A percentile compares a stretch with the other conserved stretches of the same genome.
Conservation (phyloP, 169 alveolate genomes). For the Cryptosporidium tyzzeri region DNA sequence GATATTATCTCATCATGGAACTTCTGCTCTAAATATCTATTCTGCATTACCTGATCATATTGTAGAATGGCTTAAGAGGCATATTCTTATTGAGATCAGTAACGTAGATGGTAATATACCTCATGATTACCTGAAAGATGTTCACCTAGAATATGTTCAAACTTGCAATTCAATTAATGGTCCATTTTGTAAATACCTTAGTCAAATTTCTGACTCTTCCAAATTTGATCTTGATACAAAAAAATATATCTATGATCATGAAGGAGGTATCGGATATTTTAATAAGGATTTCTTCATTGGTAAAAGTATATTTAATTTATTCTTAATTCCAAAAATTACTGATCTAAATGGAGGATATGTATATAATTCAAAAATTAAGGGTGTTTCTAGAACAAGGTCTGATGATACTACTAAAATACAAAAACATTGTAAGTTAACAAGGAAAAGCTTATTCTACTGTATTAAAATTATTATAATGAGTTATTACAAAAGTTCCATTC, state of each 20-base stretch:
- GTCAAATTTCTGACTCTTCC: not conserved
- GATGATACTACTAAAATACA: not conserved
- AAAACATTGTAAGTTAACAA: not conserved
- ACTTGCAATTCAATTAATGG: slow-evolving; percentile 39
- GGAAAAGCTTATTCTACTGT: not conserved
- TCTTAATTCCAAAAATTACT: not conserved
- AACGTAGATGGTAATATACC: not conserved
- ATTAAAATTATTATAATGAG: not conserved
- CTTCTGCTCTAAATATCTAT: slow-evolving; percentile 3
- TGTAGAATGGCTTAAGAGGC: slow-evolving; percentile 56
- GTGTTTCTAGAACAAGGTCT: not conserved
- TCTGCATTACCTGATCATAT: slow-evolving; percentile 65
- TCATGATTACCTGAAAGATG: not conserved
- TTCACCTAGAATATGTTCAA: not conserved
- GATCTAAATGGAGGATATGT: not conserved
- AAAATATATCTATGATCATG: slow-evolving; percentile 12
- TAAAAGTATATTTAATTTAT: not conserved
- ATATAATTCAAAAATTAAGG: not conserved
- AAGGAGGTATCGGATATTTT: not conserved
- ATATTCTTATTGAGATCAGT: slow-evolving; percentile 20
- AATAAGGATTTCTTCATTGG: not conserved
- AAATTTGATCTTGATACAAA: slow-evolving; percentile 3
- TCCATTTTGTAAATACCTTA: slow-evolving; percentile 34
- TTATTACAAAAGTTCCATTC: not conserved
- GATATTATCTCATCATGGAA: not conserved